Percentiles rank a stretch among this genome's conserved stretches.
phyloP scores from a whole-genome alignment of 2,329 filamentous ascomycete species.

The Pseudopyrenochaeta lycopersici region DNA sequence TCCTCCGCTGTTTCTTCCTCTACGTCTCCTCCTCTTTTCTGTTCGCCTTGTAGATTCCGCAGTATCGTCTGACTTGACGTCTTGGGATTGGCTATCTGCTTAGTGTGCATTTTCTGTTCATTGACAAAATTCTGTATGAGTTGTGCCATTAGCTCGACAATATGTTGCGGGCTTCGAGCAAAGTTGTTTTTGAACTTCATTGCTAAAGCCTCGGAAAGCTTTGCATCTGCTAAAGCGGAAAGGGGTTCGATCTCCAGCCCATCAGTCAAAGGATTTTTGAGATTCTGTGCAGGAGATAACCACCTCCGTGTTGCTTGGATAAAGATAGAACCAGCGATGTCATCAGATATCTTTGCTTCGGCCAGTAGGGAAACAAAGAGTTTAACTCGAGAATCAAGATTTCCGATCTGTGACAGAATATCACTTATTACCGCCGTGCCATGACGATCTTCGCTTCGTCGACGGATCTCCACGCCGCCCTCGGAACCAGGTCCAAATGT shows the following conservation, averaged over 20 bases:
- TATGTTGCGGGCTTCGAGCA: conserved; percentile 69
- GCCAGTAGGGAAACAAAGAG: conserved; percentile 51
- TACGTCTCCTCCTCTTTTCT: neutral
- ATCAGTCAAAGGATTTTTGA: conserved; percentile 30
- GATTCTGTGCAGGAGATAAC: conserved; percentile 50
- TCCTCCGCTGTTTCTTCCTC: conserved; percentile 35
- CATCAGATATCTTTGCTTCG: conserved; percentile 62
- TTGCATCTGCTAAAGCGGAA: conserved; percentile 64
- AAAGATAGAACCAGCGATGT: conserved; percentile 67
- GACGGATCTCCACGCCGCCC: conserved; percentile 63
- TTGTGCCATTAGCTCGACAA: conserved; percentile 70
- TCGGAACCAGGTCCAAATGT: conserved; percentile 57
- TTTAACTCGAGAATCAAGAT: conserved; percentile 36
- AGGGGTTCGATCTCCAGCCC: conserved; percentile 54
- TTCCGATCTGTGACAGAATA: conserved; percentile 69
- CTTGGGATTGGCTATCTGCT: conserved; percentile 15
- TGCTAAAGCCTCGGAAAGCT: conserved; percentile 72
- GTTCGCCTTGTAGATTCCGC: conserved; percentile 30
- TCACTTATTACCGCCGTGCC: conserved; percentile 62
- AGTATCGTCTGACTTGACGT: conserved; percentile 39
- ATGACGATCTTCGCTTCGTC: conserved; percentile 79
- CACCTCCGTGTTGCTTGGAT: conserved; percentile 67
- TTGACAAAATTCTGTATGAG: conserved; percentile 60
- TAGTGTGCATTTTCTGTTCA: conserved; percentile 57
- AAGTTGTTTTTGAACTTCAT: conserved; percentile 70